Evolutionary conservation across 1,139 yeast species (phyloP).

Genomic region (Saccharomycopsis hybrid): DNA sequence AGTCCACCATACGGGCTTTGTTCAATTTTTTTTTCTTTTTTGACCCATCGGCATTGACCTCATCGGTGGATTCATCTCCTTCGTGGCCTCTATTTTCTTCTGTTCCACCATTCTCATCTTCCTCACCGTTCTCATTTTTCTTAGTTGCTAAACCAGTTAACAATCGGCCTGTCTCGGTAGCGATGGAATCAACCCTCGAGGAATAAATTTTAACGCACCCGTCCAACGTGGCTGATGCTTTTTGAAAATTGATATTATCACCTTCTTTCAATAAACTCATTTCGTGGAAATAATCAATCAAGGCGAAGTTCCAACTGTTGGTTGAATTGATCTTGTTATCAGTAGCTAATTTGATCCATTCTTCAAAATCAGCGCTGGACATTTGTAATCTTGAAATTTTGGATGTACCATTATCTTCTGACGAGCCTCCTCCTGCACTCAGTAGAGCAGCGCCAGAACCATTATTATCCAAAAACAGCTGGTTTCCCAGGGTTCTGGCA

Average conservation of each 20-base stretch:
- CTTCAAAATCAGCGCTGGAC: conserved; percentile 68
- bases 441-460: not conserved
- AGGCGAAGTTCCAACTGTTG: conserved; percentile 75
- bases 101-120: conserved; percentile 33
- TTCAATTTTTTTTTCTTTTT: conserved; percentile 24
- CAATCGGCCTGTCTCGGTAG: conserved; percentile 81
- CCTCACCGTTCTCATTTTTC: conserved; percentile 25
- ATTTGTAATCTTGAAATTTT: conserved; percentile 18
- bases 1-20: conserved; percentile 40
- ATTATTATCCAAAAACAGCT: not conserved
- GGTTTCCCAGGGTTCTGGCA: not conserved
- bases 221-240: conserved; percentile 73
- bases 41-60: conserved; percentile 26
- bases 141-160: conserved; percentile 59
- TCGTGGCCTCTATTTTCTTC: conserved; percentile 26
- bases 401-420: not conserved
- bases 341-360: conserved; percentile 86
- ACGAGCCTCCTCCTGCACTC: not conserved
- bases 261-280: conserved; percentile 54
- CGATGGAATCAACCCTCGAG: conserved; percentile 86
- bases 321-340: conserved; percentile 70
- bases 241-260: conserved; percentile 63
- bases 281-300: conserved; percentile 82
- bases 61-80: conserved; percentile 23
- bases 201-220: conserved; percentile 84